These are phyloP conservation scores for Ceratocystis huliohia DNA, from an alignment of 2,329 filamentous ascomycete species.

Conservation along the genomic window DNA sequence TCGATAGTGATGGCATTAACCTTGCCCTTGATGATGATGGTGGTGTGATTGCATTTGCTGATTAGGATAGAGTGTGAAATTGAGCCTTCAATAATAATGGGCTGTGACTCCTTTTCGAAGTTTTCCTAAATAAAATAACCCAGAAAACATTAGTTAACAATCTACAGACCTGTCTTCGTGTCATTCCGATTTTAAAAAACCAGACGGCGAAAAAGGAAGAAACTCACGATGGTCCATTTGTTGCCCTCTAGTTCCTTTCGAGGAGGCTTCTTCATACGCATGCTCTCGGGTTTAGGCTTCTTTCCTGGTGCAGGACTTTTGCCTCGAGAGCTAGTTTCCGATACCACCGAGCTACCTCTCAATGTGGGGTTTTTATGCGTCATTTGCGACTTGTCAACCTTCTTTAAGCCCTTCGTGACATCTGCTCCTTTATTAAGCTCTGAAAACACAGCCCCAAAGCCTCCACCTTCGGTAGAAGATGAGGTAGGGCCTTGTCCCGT, in stretches of 20 bases:
- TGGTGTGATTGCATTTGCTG: conserved; percentile 80
- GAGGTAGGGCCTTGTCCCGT: conserved; percentile 30
- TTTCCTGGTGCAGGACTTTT: conserved; percentile 83
- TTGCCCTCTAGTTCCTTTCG: conserved; percentile 72
- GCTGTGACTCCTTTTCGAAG: conserved; percentile 61
- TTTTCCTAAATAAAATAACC: conserved; percentile 52
- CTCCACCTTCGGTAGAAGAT: conserved; percentile 38
- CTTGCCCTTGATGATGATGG: conserved; percentile 80
- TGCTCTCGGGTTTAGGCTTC: conserved; percentile 74
- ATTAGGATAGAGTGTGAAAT: conserved; percentile 86
- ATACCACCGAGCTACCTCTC: conserved; percentile 58
- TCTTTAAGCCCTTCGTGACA: conserved; percentile 80
- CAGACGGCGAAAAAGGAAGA: neutral
- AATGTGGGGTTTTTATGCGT: conserved; percentile 95
- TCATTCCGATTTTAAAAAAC: neutral
- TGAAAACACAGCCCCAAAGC: conserved; percentile 79
- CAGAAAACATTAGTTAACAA: neutral
- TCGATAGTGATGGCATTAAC: conserved; percentile 94
- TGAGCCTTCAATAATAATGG: conserved; percentile 69
- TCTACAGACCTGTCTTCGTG: neutral
- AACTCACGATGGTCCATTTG: conserved; percentile 76
- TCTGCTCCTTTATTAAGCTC: conserved; percentile 78
- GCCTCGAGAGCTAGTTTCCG: conserved; percentile 48
- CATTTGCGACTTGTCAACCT: conserved; percentile 92
- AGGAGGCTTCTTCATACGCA: conserved; percentile 70